Conservation (phyloP, 352 stramenopile species). For the Stramenopiles sp. region DNA sequence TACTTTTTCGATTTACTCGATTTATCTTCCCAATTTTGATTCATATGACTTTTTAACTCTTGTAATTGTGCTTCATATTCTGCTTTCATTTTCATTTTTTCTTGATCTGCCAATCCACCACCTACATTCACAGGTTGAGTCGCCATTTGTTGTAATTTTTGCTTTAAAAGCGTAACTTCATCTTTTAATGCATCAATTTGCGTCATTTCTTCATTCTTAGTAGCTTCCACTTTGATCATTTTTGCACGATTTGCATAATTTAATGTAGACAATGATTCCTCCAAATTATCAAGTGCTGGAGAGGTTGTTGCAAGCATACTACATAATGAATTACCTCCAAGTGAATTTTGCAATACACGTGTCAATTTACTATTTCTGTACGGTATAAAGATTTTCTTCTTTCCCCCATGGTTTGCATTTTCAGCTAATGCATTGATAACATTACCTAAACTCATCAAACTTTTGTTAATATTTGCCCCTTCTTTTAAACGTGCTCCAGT, state of each 20-base stretch:
- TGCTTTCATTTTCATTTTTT: neutral
- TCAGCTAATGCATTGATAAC: constrained; percentile 72
- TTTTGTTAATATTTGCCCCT: constrained; percentile 83
- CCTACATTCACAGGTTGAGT: neutral
- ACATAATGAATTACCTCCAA: constrained; percentile 83
- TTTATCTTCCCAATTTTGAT: neutral
- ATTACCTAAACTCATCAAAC: constrained; percentile 60
- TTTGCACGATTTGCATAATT: constrained; percentile 93
- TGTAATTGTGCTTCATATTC: neutral
- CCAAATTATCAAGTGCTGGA: constrained; percentile 77
- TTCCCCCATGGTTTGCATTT: constrained; percentile 19
- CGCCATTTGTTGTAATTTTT: constrained; percentile 35
- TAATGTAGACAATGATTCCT: constrained; percentile 92
- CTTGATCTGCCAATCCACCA: neutral
- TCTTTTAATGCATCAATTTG: constrained; percentile 78
- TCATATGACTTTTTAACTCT: neutral
- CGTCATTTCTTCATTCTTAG: constrained; percentile 85
- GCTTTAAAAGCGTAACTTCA: constrained; percentile 56
- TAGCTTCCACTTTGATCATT: constrained; percentile 93
- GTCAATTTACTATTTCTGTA: constrained; percentile 94
- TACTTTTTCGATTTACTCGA: neutral
- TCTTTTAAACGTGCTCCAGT: constrained; percentile 77
- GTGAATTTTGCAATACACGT: constrained; percentile 78
- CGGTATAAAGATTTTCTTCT: constrained; percentile 70
- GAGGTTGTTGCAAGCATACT: constrained; percentile 85